Percentiles rank a stretch among this genome's conserved stretches.
These are phyloP conservation scores for Choiromyces venosus DNA, from an alignment of 495 filamentous ascomycete species.

Conservation along the genomic window DNA sequence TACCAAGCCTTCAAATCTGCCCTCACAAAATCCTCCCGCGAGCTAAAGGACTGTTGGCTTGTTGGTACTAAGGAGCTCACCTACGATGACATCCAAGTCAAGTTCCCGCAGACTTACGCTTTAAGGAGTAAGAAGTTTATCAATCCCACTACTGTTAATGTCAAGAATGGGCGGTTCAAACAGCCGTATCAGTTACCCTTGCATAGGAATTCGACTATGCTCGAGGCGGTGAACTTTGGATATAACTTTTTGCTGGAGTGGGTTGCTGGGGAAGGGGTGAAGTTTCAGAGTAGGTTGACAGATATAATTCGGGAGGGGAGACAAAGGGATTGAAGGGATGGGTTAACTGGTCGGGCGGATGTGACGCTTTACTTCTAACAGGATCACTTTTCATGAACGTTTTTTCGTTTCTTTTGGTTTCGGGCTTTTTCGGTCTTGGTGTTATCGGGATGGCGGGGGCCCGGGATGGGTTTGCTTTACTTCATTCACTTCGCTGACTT, in stretches of 20 bases:
- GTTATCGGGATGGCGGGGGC: not conserved
- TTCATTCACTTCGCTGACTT: not conserved
- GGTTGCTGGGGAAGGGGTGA: slow-evolving; percentile 29
- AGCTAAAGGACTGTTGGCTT: slow-evolving; percentile 34
- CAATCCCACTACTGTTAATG: slow-evolving; percentile 20
- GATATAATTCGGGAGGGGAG: not conserved
- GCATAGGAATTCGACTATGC: slow-evolving; percentile 38
- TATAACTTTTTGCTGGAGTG: slow-evolving; percentile 36
- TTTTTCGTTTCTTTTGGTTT: not conserved
- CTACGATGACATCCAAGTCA: slow-evolving; percentile 30
- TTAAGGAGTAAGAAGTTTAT: slow-evolving; percentile 27
- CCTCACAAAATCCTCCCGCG: slow-evolving; percentile 29
- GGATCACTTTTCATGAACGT: not conserved
- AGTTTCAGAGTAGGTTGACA: slow-evolving; percentile 29
- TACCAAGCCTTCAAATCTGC: slow-evolving; percentile 30
- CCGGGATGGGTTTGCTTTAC: slow-evolving; percentile 3
- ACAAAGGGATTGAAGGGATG: not conserved
- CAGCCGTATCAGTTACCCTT: slow-evolving; percentile 33
- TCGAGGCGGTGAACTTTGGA: slow-evolving; percentile 41
- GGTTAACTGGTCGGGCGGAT: not conserved
- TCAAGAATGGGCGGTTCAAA: slow-evolving; percentile 34
- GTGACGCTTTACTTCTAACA: not conserved
- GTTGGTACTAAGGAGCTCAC: slow-evolving; percentile 36
- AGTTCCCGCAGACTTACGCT: slow-evolving; percentile 32
- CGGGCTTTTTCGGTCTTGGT: not conserved